phyloP scores from a whole-genome alignment of 1,284 basidiomycete species.

The Caloboletus firmus region DNA sequence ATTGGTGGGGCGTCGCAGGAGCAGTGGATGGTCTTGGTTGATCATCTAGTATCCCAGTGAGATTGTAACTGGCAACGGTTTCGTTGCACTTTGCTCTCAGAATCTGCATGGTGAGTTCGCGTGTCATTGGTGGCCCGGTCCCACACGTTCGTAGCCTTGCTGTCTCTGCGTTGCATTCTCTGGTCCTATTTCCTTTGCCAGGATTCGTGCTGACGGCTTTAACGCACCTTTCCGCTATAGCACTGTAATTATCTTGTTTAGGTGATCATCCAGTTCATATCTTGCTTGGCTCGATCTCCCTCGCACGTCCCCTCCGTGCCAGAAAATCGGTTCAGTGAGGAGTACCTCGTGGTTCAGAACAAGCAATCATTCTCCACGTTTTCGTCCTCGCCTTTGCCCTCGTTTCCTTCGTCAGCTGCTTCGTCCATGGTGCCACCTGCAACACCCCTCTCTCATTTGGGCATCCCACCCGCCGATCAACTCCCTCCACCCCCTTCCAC shows the following conservation, averaged over 20 bases:
- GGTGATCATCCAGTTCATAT: slow-evolving; percentile 33
- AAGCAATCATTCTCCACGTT: slow-evolving; percentile 40
- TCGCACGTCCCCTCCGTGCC: slow-evolving; percentile 20
- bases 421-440: slow-evolving; percentile 42
- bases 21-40: slow-evolving; percentile 31
- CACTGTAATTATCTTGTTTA: slow-evolving; percentile 33
- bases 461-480: slow-evolving; percentile 45
- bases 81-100: slow-evolving; percentile 7
- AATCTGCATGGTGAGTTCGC: slow-evolving; percentile 30
- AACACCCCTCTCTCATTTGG: slow-evolving; percentile 40
- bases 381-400: slow-evolving; percentile 43
- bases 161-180: slow-evolving; percentile 37
- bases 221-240: slow-evolving; percentile 24
- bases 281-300: slow-evolving; percentile 25
- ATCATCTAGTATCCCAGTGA: slow-evolving; percentile 16
- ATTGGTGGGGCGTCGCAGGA: slow-evolving; percentile 2
- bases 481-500: slow-evolving; percentile 35
- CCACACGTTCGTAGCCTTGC: slow-evolving; percentile 39
- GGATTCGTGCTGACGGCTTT: slow-evolving; percentile 18
- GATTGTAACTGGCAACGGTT: neutral
- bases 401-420: slow-evolving; percentile 42
- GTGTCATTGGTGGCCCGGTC: slow-evolving; percentile 14
- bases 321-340: slow-evolving; percentile 32
- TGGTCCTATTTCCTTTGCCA: slow-evolving; percentile 23
- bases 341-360: slow-evolving; percentile 35